Base-by-base conservation (phyloP, 75 land plant genomes). In the Azolla pinnata region DNA sequence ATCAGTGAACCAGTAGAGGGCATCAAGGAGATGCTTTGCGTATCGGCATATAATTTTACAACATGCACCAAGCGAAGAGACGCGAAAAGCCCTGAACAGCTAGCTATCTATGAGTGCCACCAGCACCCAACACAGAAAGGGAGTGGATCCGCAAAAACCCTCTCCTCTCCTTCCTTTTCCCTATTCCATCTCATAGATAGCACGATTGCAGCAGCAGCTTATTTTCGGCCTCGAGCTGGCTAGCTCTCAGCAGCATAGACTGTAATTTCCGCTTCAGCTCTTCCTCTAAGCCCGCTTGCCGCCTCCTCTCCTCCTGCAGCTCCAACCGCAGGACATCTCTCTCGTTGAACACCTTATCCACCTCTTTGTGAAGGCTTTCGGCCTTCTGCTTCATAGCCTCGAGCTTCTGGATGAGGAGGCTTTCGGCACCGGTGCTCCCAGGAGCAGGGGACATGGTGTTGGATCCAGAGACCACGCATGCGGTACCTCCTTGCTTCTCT, bases 151-250 rank as follows among this genome's bases (percentile, higher is more conserved):
- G n/a, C n/a, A n/a, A n/a, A n/a, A n/a, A n/a, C n/a, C n/a, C n/a
- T n/a, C n/a, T n/a, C n/a, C n/a, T n/a, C n/a, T n/a, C n/a, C n/a
- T n/a, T n/a, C n/a, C n/a, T n/a, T n/a, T n/a, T n/a, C n/a, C n/a
- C n/a, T n/a, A n/a, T n/a, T n/a, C n/a, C n/a, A n/a, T n/a, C n/a
- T n/a, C n/a, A n/a, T n/a, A n/a, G n/a, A n/a, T n/a, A n/a, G n/a
- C n/a, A n/a, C n/a, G n/a, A n/a, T n/a, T 35, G 40, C 12, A 35
- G 29, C 54, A 52, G 3, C 24, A 24, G 10, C 14, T 2, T 14
- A 26, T 52, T 52, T 52, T 26, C 25, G 10, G 54, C 54, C 27
- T 52, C 54, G 27, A 52, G 54, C 14, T 52, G 29, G 12, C 14
- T 26, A 27, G 54, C 54, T 24, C 28, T 52, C 4, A 29, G 27